Conservation (phyloP, 495 filamentous ascomycete genomes). For the Penicillium silybi region DNA sequence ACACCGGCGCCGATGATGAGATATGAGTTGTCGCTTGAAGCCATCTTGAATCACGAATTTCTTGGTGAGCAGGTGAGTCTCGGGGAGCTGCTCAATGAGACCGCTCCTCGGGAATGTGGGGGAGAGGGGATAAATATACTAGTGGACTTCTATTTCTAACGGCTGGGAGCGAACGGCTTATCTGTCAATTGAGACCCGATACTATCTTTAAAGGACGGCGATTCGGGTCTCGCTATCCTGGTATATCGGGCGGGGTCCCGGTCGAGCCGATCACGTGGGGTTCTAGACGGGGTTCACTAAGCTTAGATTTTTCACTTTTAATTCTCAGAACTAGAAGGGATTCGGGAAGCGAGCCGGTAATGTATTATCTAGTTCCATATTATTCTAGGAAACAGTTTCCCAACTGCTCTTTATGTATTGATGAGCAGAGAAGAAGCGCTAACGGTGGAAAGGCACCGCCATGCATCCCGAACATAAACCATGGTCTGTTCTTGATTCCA, state of each 20-base stretch:
- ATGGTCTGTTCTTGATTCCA: too few relatives aligned
- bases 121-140: background rate
- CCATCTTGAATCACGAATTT: slow-evolving; percentile 10
- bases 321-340: too few relatives aligned
- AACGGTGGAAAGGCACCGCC: too few relatives aligned
- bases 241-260: slow-evolving; percentile 6
- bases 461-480: too few relatives aligned
- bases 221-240: background rate
- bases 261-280: slow-evolving; percentile 18
- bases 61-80: background rate
- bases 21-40: slow-evolving; percentile 35
- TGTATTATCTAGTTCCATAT: too few relatives aligned
- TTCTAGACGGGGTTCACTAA: too few relatives aligned
- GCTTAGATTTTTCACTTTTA: too few relatives aligned
- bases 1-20: slow-evolving; percentile 63
- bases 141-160: background rate
- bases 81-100: background rate
- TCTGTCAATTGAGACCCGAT: background rate
- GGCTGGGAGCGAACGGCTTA: slow-evolving; percentile 1
- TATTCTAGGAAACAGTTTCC: too few relatives aligned
- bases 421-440: too few relatives aligned
- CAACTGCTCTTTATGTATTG: too few relatives aligned
- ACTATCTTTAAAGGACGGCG: background rate
- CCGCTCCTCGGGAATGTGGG: background rate
- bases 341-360: too few relatives aligned